Evolutionary conservation across 345 rosid species (phyloP), one percentile per base, ranked within the genome.

Genomic region (Eucalyptus curtisii): DNA sequence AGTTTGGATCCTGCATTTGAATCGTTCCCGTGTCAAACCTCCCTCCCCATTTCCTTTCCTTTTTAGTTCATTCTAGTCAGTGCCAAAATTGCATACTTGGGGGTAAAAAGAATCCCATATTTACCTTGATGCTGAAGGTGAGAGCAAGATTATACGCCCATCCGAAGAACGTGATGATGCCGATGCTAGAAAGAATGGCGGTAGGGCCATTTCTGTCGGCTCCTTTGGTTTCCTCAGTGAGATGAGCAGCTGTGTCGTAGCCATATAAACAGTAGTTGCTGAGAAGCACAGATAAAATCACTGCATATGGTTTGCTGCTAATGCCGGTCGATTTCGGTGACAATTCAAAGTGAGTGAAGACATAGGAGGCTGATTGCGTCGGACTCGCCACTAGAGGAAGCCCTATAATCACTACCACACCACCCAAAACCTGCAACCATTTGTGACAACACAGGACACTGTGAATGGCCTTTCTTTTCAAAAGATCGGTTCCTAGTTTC

Each of bases 241-340:
- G 88, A 89, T 89, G 90, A 50, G 90, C 88, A 10, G 88, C 90
- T 4, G 90, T 50, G 81, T 89, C 90, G n/a, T 89, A 87, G 76
- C 90, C 90, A 87, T 89, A 76, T 8, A 87, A 79, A 33, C 90
- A 89, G 61, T 89, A 89, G 81, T 89, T 87, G 89, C 90, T 87
- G 25, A 89, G 86, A 19, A 87, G 89, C 71, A 87, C 81, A 4
- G 89, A 89, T 22, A 89, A 52, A 42, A 87, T 87, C n/a, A 89
- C 87, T 14, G 90, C 90, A 42, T 89, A 89, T 1, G 90, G 90
- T 31, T 76, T 79, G 89, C 90, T 87, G 47, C 81, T 45, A 19
- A 87, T 24, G 4, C 89, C 89, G 5, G 90, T 89, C 12, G 49
- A 50, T 79, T 87, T 82, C 4, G 88, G 87, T 1, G 90, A 55